phyloP scores from a whole-genome alignment of 2,329 filamentous ascomycete species.

The Apiospora rasikravindrae region DNA sequence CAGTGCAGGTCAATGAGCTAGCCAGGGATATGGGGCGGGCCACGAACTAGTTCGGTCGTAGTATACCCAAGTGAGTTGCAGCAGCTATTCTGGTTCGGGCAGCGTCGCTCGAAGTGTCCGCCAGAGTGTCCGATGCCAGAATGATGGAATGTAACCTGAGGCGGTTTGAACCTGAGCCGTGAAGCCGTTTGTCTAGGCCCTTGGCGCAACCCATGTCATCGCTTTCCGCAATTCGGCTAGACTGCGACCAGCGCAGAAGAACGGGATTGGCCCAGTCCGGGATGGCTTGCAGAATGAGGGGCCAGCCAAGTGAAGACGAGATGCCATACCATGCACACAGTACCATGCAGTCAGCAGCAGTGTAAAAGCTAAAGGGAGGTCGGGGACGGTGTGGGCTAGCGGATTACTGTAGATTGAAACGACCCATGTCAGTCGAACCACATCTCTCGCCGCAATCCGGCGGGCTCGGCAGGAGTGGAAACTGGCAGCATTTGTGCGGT shows the following conservation, averaged over 20 bases:
- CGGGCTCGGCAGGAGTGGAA: not conserved
- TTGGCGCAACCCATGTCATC: not conserved
- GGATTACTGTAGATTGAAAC: not conserved
- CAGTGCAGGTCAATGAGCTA: not conserved
- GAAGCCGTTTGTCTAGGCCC: not conserved
- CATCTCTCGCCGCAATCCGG: constrained; percentile 14
- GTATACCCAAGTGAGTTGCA: not conserved
- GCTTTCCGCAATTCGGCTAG: not conserved
- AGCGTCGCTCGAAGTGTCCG: not conserved
- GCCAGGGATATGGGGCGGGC: not conserved
- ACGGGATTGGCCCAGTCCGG: not conserved
- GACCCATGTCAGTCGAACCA: not conserved
- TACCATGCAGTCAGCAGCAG: constrained; percentile 11
- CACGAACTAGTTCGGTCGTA: not conserved
- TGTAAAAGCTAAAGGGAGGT: not conserved
- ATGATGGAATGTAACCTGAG: not conserved
- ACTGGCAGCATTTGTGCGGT: not conserved
- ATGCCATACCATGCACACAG: not conserved
- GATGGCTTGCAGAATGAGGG: not conserved
- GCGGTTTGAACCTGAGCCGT: not conserved
- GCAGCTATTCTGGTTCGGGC: not conserved
- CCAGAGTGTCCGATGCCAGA: not conserved
- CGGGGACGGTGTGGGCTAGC: not conserved
- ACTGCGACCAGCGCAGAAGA: not conserved
- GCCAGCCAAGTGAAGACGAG: not conserved